Evolutionary conservation across 441 rosid species (phyloP).

Genomic region (Populus hybrid): DNA sequence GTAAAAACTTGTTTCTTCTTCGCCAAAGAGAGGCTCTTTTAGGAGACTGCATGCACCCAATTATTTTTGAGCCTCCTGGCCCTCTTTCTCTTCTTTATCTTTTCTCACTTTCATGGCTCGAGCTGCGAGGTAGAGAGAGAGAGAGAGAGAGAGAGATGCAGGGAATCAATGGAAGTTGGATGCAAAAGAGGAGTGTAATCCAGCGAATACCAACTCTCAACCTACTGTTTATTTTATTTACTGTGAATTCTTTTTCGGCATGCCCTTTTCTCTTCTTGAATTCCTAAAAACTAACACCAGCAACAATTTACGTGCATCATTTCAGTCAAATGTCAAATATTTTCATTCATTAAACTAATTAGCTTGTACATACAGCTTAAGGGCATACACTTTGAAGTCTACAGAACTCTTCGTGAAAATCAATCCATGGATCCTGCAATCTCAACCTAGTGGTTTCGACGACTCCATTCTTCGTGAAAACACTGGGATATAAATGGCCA

Average conservation of each 20-base stretch:
- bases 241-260: background rate
- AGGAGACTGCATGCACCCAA: background rate
- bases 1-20: background rate
- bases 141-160: background rate
- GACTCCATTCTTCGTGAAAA: background rate
- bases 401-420: too few species aligned
- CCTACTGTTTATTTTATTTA: background rate
- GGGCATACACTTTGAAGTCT: background rate
- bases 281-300: background rate
- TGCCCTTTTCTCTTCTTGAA: background rate
- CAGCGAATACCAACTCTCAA: conserved; percentile 36
- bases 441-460: background rate
- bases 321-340: too few species aligned
- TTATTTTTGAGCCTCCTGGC: background rate
- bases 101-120: conserved; percentile 30
- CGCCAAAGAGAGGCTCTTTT: background rate
- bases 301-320: background rate
- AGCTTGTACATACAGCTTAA: background rate
- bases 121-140: conserved; percentile 26
- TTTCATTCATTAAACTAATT: too few species aligned
- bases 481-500: too few species aligned
- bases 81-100: background rate
- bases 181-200: conserved; percentile 32
- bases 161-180: conserved; percentile 13
- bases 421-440: background rate